Evolutionary conservation across 1,284 basidiomycete species (phyloP).

Genomic region (Moesziomyces sp.): DNA sequence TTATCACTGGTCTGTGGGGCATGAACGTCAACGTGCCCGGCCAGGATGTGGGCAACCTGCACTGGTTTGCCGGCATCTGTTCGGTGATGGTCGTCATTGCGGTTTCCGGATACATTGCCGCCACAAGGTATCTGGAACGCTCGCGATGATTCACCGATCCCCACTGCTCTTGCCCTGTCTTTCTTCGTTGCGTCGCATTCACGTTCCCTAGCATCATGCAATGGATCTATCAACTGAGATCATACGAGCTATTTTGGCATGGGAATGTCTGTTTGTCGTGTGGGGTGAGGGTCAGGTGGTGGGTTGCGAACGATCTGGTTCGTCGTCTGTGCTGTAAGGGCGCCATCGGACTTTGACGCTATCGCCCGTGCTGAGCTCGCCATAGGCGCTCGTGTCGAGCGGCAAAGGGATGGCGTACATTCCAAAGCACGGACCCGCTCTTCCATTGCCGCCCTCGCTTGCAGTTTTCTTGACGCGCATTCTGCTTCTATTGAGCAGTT

Average conservation of each 20-base stretch:
- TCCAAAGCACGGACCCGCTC: slow-evolving; percentile 54
- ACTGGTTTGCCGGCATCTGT: slow-evolving; percentile 65
- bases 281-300: neutral
- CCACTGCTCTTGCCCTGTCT: neutral
- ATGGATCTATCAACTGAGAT: no score
- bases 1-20: slow-evolving; percentile 67
- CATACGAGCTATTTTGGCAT: no score
- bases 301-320: slow-evolving; percentile 18
- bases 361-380: slow-evolving; percentile 30
- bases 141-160: slow-evolving; percentile 16
- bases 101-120: slow-evolving; percentile 62
- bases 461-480: slow-evolving; percentile 43
- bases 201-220: no score
- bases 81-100: slow-evolving; percentile 64
- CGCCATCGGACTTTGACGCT: slow-evolving; percentile 32
- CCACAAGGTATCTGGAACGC: slow-evolving; percentile 62
- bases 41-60: slow-evolving; percentile 56
- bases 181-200: neutral
- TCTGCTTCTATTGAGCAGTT: slow-evolving; percentile 35
- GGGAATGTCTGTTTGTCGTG: neutral
- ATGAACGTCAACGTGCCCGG: slow-evolving; percentile 68
- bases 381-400: slow-evolving; percentile 10
- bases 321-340: slow-evolving; percentile 30
- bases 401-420: slow-evolving; percentile 56
- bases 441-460: slow-evolving; percentile 23